Evolutionary conservation across 129 eudicot species (phyloP), one percentile per base, ranked within the genome.

Genomic region (Flaveria bidentis): DNA sequence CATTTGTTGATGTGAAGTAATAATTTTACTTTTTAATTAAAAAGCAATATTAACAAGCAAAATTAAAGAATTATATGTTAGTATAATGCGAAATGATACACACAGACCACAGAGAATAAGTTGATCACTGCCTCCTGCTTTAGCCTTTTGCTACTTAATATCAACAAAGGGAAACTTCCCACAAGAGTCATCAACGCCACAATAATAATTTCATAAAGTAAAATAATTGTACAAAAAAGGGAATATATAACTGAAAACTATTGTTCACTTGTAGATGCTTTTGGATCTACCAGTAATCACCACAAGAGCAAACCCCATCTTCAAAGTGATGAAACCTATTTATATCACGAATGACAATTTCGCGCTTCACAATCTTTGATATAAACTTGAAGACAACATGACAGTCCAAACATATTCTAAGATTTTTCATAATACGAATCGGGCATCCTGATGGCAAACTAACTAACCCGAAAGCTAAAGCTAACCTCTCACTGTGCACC

Each of bases 401-500:
- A 77, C 92, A 91, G 78, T 91, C 97, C 60, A 73, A 67, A 82
- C 97, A 91, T 52, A 91, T 86, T n/a, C 95, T 82, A 20, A 91
- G 92, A 84, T 91, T 91, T 76, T 91, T 91, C 25, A 91, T 89
- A 6, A 91, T 91, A 15, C 97, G 86, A 60, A 91, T 83, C 9
- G 92, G 85, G 78, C 84, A 71, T 64, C 90, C 88, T 23, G 73
- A 46, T 22, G 92, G 95, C 50, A 71, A 74, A 57, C 85, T 74
- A 46, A 91, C 63, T 20, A 91, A 83, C 49, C 87, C 95, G 80
- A 85, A 91, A 4, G 97, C 91, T 50, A 91, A 57, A 79, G 95
- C 97, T 56, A 91, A 65, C 75, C 95, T 77, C 67, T 91, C 97
- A 82, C 97, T 88, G 18, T 91, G 97, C 39, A 82, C 82, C 97